Evolutionary conservation across 192 early-diverging fungal genomes (phyloP), one percentile per base, ranked within the genome.

Genomic region (Lobosporangium transversale): DNA sequence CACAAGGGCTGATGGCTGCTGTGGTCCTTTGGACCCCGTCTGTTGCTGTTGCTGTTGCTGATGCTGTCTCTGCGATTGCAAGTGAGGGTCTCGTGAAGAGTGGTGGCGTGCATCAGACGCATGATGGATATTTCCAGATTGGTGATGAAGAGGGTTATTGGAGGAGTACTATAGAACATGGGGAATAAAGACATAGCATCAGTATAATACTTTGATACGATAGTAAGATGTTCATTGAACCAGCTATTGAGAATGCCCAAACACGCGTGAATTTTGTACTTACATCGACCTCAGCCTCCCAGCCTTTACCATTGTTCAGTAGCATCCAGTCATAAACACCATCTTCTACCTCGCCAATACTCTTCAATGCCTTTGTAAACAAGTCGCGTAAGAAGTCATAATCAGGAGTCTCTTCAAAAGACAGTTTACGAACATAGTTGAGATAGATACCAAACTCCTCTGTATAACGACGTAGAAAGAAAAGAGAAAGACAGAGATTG

Each of bases 371-470:
- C 63, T 93, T 91, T 68, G 89, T 89, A 52, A 98, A 92, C 57
- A 98, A 74, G 15, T 89, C 89, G 47, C 92, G 85, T 66, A 96
- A 80, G 62, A 94, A 97, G 63, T 95, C 92, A 85, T 98, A 98
- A 84, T 98, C 95, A 8, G 97, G 97, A 23, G 89, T 88, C 68
- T 98, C 95, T 57, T 98, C 97, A 79, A 98, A 98, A 21, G 89
- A 92, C 45, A 97, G 85, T 73, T 92, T 91, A 68, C 97, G 88
- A 49, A 92, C 96, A 54, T 97, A 97, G 55, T 87, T 87, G 26
- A 98, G 81, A 52, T 97, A 96, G 17, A 87, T 87, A 32, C 87
- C 91, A 86, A 97, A 97, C 84, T 98, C 95, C 56, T 92, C 90
- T 80, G 75, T n/a, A 49, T 27, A 18, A 40, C 1, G 27, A 5